phyloP scores from a whole-genome alignment of 257 asterid species.

The Knoxia roxburghii region DNA sequence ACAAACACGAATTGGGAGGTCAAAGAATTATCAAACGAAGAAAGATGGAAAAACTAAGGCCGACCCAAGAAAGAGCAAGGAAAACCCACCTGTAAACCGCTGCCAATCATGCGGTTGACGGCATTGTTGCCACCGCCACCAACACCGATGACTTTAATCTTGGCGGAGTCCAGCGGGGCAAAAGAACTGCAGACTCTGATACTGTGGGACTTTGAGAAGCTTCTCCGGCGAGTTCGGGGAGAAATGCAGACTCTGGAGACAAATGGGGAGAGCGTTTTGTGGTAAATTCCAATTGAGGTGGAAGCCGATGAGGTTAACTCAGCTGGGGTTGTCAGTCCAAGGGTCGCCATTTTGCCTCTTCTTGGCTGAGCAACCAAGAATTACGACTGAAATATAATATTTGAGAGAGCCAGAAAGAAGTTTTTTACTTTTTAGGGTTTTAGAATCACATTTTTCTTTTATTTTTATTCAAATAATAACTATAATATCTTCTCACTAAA shows the following conservation, averaged over 20 bases:
- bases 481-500: no score
- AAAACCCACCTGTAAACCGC: conserved; percentile 68
- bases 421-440: conserved; percentile 10
- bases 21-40: background rate
- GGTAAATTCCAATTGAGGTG: conserved; percentile 29
- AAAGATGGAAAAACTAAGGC: background rate
- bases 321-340: conserved; percentile 43
- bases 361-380: background rate
- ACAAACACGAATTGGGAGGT: background rate
- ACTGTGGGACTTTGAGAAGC: conserved; percentile 33
- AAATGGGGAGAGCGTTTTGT: conserved; percentile 22
- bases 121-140: conserved; percentile 99
- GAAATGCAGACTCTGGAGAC: conserved; percentile 36
- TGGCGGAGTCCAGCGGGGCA: conserved; percentile 65
- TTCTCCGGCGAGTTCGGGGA: conserved; percentile 38
- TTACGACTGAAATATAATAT: no score
- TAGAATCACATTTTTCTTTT: background rate
- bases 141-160: conserved; percentile 91
- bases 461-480: no score
- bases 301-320: conserved; percentile 53
- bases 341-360: conserved; percentile 35
- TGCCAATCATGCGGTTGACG: conserved; percentile 94
- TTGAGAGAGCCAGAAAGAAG: background rate
- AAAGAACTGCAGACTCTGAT: conserved; percentile 48
- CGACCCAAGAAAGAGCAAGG: conserved; percentile 6